phyloP scores from a whole-genome alignment of 306 rosid genomes.

The Sicyos edulis region DNA sequence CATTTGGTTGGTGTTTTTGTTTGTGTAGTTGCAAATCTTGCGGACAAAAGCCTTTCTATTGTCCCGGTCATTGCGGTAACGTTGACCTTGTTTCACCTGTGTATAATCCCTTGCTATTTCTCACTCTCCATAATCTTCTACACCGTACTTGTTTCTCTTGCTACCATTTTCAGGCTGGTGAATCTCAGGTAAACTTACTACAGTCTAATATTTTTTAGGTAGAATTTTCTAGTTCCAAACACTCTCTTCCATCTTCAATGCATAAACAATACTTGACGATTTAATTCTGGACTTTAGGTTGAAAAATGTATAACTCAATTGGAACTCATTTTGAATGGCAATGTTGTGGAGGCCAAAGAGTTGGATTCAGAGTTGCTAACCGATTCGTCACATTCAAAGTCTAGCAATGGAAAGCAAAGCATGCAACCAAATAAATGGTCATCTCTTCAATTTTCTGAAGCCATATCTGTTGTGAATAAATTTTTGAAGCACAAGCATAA shows the following conservation, averaged over 20 bases:
- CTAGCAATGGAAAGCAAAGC: conserved; percentile 22
- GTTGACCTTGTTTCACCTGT: conserved; percentile 57
- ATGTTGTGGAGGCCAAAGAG: conserved; percentile 44
- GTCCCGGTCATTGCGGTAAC: conserved; percentile 89
- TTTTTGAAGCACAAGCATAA: conserved; percentile 26
- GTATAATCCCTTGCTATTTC: conserved; percentile 78
- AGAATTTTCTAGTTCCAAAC: not conserved
- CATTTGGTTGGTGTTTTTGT: conserved; percentile 6
- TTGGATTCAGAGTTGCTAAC: conserved; percentile 29
- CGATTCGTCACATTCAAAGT: conserved; percentile 24
- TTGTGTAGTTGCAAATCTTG: conserved; percentile 67
- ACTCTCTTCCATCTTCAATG: not conserved
- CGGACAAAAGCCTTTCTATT: conserved; percentile 41
- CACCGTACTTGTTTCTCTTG: conserved; percentile 58
- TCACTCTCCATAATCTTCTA: conserved; percentile 42
- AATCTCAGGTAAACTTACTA: conserved; percentile 34
- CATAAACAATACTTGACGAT: not conserved
- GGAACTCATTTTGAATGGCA: conserved; percentile 65
- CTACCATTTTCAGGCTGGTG: conserved; percentile 40
- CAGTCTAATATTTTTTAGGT: not conserved
- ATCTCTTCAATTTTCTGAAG: conserved; percentile 67
- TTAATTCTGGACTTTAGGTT: conserved; percentile 43
- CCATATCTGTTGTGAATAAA: conserved; percentile 46
- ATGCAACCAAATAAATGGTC: conserved; percentile 51
- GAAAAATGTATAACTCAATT: conserved; percentile 41